Base-by-base conservation (phyloP, 345 rosid species). In the Hibiscus syriacus region DNA sequence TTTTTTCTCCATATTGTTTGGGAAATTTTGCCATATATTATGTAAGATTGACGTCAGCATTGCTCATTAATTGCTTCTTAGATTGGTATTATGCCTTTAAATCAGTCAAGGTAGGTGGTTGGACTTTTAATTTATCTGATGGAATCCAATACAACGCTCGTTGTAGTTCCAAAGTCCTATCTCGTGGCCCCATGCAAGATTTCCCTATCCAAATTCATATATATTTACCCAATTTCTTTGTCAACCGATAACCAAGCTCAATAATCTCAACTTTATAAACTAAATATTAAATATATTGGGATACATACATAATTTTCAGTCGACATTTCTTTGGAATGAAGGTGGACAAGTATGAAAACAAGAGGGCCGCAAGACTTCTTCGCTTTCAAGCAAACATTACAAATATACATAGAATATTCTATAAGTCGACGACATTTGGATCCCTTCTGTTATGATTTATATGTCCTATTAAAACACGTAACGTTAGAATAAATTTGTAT, bases 161-260 rank as follows among this genome's bases (percentile, higher is more conserved):
- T 14, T 49, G 20, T 50, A 19, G 62, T 58, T 59, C 23, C 46
- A 27, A 59, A 36, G 72, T 60, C 62, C 19, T 59, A 25, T 57
- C 13, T 32, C 6, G 6, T 46, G 68, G 72, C 30, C 71, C 72
- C 76, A 50, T 27, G 9, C 36, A 55, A 55, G 25, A n/a, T 72
- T 46, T 46, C 38, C 19, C 54, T 32, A 64, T 29, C 34, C 16
- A 27, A 30, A 19, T 32, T 9, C 39, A 16, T 46, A 26, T 26
- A 14, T 52, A 26, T 38, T 39, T 55, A 22, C 49, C 50, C 22
- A 11, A 17, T 32, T 26, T 48, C 48, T 56, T 56, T 55, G 41
- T 55, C 75, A 56, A 65, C 64, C 34, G 34, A 65, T 65, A 56
- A 65, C 30, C 53, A 65, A 65, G 62, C 26, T 41, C 66, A 38